Base-by-base conservation (phyloP, 139 green algal genomes). In the Picochlorum sp. region DNA sequence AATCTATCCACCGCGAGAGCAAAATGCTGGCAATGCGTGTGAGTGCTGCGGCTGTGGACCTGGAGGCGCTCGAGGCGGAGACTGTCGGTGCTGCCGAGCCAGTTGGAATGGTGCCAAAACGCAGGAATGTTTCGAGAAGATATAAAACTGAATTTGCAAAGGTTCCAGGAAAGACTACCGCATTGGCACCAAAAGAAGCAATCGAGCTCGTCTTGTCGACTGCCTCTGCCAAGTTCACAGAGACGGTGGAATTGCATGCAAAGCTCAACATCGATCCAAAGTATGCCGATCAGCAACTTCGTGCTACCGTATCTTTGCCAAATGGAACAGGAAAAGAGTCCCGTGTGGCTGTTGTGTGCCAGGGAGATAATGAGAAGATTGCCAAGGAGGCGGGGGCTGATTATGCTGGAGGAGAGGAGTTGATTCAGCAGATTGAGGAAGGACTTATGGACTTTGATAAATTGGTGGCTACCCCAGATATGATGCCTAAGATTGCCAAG, bases 401-500 rank as follows among this genome's bases (percentile, higher is more conserved):
- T 65, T 81, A 87, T 49, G 88, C 85, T 31, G 94, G 94, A 24
- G 80, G 50, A 6, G 94, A 98, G 54, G 92, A 96, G 55, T 80
- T 99, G 55, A 91, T 99, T 28, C 88, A 96, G 54, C 78, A 90
- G 70, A 99, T 99, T 62, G 78, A 71, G 30, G 86, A 83, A 21
- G 94, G 94, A 50, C 95, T 96, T 77, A 83, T 99, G 78, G 94
- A 98, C 59, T 99, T 99, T 65, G 92, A 99, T 80, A 97, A 97
- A 83, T 87, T 98, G 31, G 85, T 99, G 47, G 92, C 92, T 45
- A 98, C 94, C 0, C 92, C 94, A 14, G 94, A 98, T 71, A 98
- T 99, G 94, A 98, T 99, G 94, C 94, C 94, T 49, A 97, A 98
- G 81, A 84, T 95, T 15, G 94, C 94, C 41, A 97, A 96, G 84